Evolutionary conservation across 345 rosid species (phyloP).

Genomic region (Streptanthus diversifolius): DNA sequence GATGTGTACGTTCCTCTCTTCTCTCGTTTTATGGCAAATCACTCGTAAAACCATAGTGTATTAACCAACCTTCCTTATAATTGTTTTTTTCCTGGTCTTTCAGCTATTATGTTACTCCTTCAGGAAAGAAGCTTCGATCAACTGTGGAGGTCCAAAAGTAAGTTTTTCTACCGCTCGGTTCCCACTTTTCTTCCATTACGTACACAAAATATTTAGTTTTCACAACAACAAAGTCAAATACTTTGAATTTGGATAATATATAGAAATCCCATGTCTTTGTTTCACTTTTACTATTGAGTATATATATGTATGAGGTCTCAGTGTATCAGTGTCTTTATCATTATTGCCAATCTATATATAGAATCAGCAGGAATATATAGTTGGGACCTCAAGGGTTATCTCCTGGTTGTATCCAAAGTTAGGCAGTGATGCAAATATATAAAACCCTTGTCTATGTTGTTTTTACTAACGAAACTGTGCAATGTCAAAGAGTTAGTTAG

Average conservation of each 20-base stretch:
- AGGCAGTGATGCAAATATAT: neutral
- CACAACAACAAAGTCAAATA: neutral
- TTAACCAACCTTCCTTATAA: neutral
- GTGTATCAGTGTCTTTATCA: neutral
- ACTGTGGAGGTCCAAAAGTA: conserved; percentile 81
- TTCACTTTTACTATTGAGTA: neutral
- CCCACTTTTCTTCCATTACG: neutral
- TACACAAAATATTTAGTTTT: neutral
- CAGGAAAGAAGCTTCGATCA: conserved; percentile 90
- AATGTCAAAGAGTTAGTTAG: neutral
- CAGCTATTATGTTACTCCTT: conserved; percentile 83
- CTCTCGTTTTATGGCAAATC: neutral
- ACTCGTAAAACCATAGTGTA: neutral
- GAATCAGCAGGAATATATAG: neutral
- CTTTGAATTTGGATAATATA: too few species aligned
- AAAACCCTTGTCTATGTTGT: neutral
- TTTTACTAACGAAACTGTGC: neutral
- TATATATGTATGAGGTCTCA: neutral
- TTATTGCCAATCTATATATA: neutral
- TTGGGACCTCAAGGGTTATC: neutral
- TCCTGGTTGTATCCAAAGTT: neutral
- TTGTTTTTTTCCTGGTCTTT: conserved; percentile 1
- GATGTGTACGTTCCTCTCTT: conserved; percentile 66
- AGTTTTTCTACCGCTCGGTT: conserved; percentile 11
- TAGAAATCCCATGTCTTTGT: too few species aligned